Evolutionary conservation across 177 flowering plant species (phyloP), one percentile per base, ranked within the genome.

Genomic region (Tripterygium wilfordii): DNA sequence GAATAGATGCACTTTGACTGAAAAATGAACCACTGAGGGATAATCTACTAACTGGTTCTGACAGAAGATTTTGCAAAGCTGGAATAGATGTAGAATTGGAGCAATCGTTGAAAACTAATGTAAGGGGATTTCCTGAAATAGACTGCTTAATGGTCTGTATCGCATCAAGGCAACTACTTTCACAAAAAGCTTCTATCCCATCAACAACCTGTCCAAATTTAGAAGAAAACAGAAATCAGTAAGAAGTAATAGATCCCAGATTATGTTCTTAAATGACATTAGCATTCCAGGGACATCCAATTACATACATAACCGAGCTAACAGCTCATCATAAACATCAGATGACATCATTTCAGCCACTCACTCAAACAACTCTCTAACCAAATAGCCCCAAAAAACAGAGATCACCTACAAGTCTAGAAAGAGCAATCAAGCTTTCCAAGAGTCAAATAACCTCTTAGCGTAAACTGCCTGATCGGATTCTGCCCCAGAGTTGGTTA

Each of bases 121-220:
- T 75, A 41, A 53, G 74, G 29, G 66, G 71, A 47, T 54, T 65
- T 48, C 70, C 76, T 27, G 67, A 56, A 36, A 78, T 61, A 18
- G 47, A 62, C 48, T 74, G 57, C 66, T 69, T 61, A 4, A 85
- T 64, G 42, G 74, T 64, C 45, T 73, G 71, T 29, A 78, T 26
- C 5, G 40, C 55, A 54, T 76, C 80, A 39, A 59, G 43, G 39
- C 49, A 51, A 53, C 66, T 67, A 28, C 36, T 65, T 45, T 51
- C 45, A 36, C 36, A 27, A 51, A 64, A 62, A 53, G 65, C 45
- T 42, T 70, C 76, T 23, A 73, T 62, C 52, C 79, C 87, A 64
- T 89, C 92, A 43, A 89, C 54, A 54, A 82, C 88, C 97, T 89
- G 29, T 50, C 24, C 3, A 57, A 45, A 25, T 3, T 19, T 12